Conservation (phyloP, 2,329 filamentous ascomycete species). For the Podosphaera fusca region DNA sequence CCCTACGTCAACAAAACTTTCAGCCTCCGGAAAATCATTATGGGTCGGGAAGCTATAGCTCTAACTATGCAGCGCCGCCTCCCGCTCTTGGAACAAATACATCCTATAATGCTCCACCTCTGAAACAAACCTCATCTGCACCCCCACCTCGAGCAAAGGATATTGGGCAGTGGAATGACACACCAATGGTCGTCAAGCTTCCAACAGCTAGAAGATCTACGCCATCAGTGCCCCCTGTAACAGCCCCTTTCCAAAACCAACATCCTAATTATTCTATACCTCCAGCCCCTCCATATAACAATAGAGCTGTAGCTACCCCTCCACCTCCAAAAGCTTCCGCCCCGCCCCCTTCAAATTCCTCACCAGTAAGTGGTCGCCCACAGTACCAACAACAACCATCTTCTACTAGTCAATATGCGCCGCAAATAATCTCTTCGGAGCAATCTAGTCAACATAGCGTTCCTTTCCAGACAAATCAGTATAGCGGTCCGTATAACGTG, state of each 20-base stretch:
- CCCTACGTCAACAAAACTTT: slow-evolving; percentile 17
- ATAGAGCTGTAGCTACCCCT: slow-evolving; percentile 42
- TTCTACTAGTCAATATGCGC: slow-evolving; percentile 39
- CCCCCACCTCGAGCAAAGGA: slow-evolving; percentile 49
- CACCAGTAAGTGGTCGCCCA: slow-evolving; percentile 31
- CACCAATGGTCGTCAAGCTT: slow-evolving; percentile 60
- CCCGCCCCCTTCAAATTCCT: slow-evolving; percentile 49
- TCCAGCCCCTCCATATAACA: slow-evolving; percentile 32
- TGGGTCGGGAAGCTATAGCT: slow-evolving; percentile 7
- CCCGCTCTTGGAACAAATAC: slow-evolving; percentile 15
- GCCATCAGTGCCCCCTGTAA: slow-evolving; percentile 33
- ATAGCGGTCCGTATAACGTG: slow-evolving; percentile 67
- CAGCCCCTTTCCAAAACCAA: slow-evolving; percentile 40
- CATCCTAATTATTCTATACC: slow-evolving; percentile 24
- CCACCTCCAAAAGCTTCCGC: slow-evolving; percentile 59
- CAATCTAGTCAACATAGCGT: slow-evolving; percentile 10
- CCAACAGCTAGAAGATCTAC: slow-evolving; percentile 50
- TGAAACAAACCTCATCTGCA: slow-evolving; percentile 44
- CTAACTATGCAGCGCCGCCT: slow-evolving; percentile 12
- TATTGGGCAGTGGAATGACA: slow-evolving; percentile 79
- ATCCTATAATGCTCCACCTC: slow-evolving; percentile 29
- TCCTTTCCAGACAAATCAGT: slow-evolving; percentile 43
- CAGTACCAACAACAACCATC: slow-evolving; percentile 26
- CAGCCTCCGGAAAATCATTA: slow-evolving; percentile 3
- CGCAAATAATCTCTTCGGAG: slow-evolving; percentile 26